Base-by-base conservation (phyloP, 2,329 filamentous ascomycete genomes). In the Cercospora citrullina region DNA sequence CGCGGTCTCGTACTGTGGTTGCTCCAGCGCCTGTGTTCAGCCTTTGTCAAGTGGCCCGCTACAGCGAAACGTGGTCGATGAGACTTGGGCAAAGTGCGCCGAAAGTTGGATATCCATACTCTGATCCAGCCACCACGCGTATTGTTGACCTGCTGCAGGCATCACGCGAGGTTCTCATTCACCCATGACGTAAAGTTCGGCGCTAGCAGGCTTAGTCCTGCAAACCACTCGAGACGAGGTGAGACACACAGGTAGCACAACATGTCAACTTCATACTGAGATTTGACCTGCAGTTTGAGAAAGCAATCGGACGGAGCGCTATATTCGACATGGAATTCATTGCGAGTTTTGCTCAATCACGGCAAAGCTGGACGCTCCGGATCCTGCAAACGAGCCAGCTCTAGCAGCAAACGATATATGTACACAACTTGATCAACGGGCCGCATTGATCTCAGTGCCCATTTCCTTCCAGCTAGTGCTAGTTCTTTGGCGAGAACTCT, bases 391-490 rank as follows among this genome's bases (percentile, higher is more conserved):
- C 60, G 42, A 30, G 60, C 60, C 26, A 63, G 28, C 60, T 72
- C 70, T 16, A 72, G 31, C 18, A 72, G 31, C 21, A 70, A 30
- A 23, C 66, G 62, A 26, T 68, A 67, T 28, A 70, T 28, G 31
- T 72, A 72, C 4, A 72, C 60, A 48, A 69, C 66, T 28, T 70
- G 68, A 58, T 70, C 68, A 39, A 68, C 67, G 28, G 60, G 63
- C 39, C 68, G 26, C 61, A 72, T 28, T 16, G 67, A 67, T 18
- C 45, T 33, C 42, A 21, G 64, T 14, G 70, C 66, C 70, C 70
- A 70, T 67, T 84, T 83, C 60, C 83, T 81, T 1, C 90, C 90
- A 72, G 89, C 31, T 33, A 58, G n/a, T 3, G 66, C 71, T 12
- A 71, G 45, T 62, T 64, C 55, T 61, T 30, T 60, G 12, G 48